phyloP scores from a whole-genome alignment of 805 yeast species.

The Starmera pachycereana region DNA sequence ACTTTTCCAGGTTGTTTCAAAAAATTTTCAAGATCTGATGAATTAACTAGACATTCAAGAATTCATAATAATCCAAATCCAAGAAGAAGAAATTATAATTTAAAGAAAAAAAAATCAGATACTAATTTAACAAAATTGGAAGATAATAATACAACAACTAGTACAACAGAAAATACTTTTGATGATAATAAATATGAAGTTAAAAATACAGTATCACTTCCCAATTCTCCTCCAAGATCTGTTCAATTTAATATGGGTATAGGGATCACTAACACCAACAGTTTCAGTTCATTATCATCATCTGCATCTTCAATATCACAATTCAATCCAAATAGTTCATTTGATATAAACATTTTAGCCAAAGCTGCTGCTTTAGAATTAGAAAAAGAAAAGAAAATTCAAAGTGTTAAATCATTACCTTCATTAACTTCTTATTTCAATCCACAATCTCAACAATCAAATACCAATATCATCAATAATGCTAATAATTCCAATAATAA shows the following conservation, averaged over 20 bases:
- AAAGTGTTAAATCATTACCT: conserved; percentile 19
- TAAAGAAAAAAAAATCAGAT: conserved; percentile 20
- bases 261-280: background rate
- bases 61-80: conserved; percentile 67
- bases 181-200: background rate
- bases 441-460: conserved; percentile 1
- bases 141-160: too few species aligned
- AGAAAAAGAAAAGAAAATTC: conserved; percentile 19
- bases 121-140: conserved; percentile 1
- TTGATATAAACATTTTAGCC: conserved; percentile 20
- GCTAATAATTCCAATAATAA: too few species aligned
- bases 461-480: background rate
- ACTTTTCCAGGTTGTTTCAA: conserved; percentile 61
- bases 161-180: too few species aligned
- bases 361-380: conserved; percentile 21
- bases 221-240: conserved; percentile 12
- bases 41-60: conserved; percentile 61
- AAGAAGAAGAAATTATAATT: conserved; percentile 43
- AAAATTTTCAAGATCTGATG: conserved; percentile 61
- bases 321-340: conserved; percentile 8
- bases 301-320: conserved; percentile 2
- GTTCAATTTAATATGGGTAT: background rate
- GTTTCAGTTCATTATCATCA: background rate
- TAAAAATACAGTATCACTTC: conserved; percentile 6
- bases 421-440: conserved; percentile 17